A percentile compares a stretch with the other conserved stretches of the same genome.
These are phyloP conservation scores for Erysimum pusillum DNA, from an alignment of 441 rosid genomes.

Conservation along the genomic window DNA sequence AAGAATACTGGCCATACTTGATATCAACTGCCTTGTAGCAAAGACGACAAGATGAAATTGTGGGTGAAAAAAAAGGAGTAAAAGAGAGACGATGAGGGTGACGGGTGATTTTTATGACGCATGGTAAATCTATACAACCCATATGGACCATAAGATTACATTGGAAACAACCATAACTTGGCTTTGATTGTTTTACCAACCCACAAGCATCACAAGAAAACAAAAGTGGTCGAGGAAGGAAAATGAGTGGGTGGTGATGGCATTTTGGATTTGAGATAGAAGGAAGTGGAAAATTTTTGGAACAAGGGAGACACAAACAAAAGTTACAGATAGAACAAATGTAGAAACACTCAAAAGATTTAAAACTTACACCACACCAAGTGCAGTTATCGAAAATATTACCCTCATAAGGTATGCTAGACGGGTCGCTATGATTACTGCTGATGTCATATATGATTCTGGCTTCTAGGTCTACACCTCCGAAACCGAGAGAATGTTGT, in stretches of 20 bases:
- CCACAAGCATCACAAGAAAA: slow-evolving; percentile 34
- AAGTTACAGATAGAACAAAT: slow-evolving; percentile 18
- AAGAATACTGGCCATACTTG: slow-evolving; percentile 21
- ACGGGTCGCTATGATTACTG: too few relatives aligned
- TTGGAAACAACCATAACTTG: slow-evolving; percentile 10
- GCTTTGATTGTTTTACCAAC: neutral
- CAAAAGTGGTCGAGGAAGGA: slow-evolving; percentile 26
- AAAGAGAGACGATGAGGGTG: slow-evolving; percentile 25
- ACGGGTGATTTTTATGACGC: slow-evolving; percentile 12
- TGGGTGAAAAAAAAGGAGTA: slow-evolving; percentile 10
- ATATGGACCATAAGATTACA: slow-evolving; percentile 12
- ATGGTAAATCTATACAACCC: slow-evolving; percentile 7
- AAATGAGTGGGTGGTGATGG: slow-evolving; percentile 15
- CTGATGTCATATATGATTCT: too few relatives aligned
- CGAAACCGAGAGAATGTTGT: too few relatives aligned
- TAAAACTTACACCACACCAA: too few relatives aligned
- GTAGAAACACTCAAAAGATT: too few relatives aligned
- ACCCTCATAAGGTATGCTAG: too few relatives aligned
- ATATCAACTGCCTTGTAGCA: slow-evolving; percentile 7
- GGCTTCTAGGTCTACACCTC: too few relatives aligned
- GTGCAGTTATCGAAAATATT: too few relatives aligned
- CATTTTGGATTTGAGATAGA: slow-evolving; percentile 10
- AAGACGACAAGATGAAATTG: neutral
- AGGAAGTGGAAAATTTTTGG: neutral
- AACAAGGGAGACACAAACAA: slow-evolving; percentile 13